A percentile compares a stretch with the other conserved stretches of the same genome.
Conservation (phyloP, 257 asterid species). For the Parsonsia alboflavescens region DNA sequence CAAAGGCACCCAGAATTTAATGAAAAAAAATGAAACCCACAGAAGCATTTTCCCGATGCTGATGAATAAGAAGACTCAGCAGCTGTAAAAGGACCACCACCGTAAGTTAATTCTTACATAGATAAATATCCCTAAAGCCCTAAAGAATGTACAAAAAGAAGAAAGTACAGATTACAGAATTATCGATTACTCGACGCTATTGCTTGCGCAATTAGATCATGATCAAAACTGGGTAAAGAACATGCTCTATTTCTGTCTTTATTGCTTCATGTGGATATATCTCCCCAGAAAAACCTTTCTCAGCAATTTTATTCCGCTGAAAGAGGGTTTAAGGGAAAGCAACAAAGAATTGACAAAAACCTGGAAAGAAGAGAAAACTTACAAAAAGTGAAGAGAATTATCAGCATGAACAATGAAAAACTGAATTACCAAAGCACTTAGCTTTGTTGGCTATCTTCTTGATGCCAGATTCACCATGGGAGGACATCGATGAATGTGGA, state of each 20-base stretch:
- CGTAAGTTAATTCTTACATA: neutral
- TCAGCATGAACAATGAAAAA: slow-evolving; percentile 73
- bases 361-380: neutral
- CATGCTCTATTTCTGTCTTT: neutral
- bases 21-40: too few species aligned
- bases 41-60: too few species aligned
- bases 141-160: slow-evolving; percentile 21
- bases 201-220: neutral
- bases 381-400: neutral
- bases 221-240: neutral
- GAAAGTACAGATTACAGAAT: slow-evolving; percentile 24
- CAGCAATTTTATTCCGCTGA: neutral
- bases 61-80: neutral
- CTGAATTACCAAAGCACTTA: slow-evolving; percentile 57
- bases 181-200: neutral
- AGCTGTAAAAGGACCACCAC: neutral
- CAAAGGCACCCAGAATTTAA: too few species aligned
- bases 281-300: slow-evolving; percentile 7
- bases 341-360: neutral
- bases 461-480: slow-evolving; percentile 42
- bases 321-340: slow-evolving; percentile 19
- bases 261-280: slow-evolving; percentile 4
- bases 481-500: slow-evolving; percentile 17
- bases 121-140: neutral
- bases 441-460: slow-evolving; percentile 50